These are phyloP conservation scores for Clonostachys rhizophaga DNA, from an alignment of 2,329 filamentous ascomycete genomes.

Conservation along the genomic window DNA sequence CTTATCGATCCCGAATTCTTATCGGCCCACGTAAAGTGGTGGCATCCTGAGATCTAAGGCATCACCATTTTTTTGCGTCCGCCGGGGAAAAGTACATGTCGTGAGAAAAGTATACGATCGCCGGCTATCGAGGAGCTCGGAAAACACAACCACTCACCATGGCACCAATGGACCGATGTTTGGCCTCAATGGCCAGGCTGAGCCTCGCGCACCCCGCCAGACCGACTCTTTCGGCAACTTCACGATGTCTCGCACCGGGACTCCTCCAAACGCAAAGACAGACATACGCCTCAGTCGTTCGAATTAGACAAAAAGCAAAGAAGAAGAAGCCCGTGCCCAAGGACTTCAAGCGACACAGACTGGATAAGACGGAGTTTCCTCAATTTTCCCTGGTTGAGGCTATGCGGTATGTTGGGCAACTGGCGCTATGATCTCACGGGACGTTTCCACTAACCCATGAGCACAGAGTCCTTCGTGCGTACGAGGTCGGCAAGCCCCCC, in stretches of 20 bases:
- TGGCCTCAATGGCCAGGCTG: slow-evolving; percentile 49
- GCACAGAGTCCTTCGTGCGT: slow-evolving; percentile 65
- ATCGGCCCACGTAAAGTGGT: too few species aligned
- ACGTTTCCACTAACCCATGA: not conserved
- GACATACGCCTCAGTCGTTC: slow-evolving; percentile 31
- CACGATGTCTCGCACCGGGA: slow-evolving; percentile 43
- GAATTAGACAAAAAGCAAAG: slow-evolving; percentile 43
- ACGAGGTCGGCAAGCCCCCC: slow-evolving; percentile 81
- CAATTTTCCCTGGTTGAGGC: slow-evolving; percentile 86
- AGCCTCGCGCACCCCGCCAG: slow-evolving; percentile 35
- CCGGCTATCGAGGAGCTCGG: not conserved
- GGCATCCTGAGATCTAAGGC: too few species aligned
- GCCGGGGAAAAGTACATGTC: too few species aligned
- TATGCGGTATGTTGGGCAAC: slow-evolving; percentile 63
- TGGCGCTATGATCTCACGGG: not conserved
- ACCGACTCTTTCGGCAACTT: slow-evolving; percentile 36
- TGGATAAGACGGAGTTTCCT: slow-evolving; percentile 56
- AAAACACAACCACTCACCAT: slow-evolving; percentile 3
- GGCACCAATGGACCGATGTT: slow-evolving; percentile 41
- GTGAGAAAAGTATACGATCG: too few species aligned
- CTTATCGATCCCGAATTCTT: too few species aligned
- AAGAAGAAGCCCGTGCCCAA: slow-evolving; percentile 61
- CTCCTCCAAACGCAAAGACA: slow-evolving; percentile 25
- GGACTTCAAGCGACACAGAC: slow-evolving; percentile 59
- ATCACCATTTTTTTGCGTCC: too few species aligned